Evolutionary conservation across 1,284 basidiomycete species (phyloP).

Genomic region (Ganoderma sinense): DNA sequence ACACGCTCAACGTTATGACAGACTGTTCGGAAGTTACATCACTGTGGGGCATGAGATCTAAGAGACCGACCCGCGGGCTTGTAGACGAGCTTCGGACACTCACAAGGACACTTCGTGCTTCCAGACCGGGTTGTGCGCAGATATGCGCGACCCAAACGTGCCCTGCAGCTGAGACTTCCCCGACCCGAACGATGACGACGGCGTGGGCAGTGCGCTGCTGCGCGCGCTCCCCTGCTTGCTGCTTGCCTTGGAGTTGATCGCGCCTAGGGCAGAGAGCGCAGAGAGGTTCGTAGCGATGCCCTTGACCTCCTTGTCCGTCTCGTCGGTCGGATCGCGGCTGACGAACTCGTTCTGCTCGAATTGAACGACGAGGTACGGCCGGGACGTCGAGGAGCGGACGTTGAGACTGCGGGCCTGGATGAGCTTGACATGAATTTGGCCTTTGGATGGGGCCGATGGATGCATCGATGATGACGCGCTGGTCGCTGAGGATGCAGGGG

Average conservation of each 20-base stretch:
- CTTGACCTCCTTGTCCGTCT: slow-evolving; percentile 87
- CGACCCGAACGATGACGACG: slow-evolving; percentile 51
- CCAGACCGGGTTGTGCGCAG: slow-evolving; percentile 94
- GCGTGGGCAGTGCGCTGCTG: slow-evolving; percentile 43
- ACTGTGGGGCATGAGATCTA: slow-evolving; percentile 51
- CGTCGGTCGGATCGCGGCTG: slow-evolving; percentile 88
- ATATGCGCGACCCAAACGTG: slow-evolving; percentile 66
- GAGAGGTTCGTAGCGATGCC: slow-evolving; percentile 75
- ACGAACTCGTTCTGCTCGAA: slow-evolving; percentile 99
- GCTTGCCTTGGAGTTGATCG: slow-evolving; percentile 68
- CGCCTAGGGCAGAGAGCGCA: slow-evolving; percentile 73
- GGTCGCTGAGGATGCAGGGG: slow-evolving; percentile 26
- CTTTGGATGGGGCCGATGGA: slow-evolving; percentile 58
- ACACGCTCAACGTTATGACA: slow-evolving; percentile 90
- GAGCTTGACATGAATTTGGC: slow-evolving; percentile 94
- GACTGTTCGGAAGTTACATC: slow-evolving; percentile 95
- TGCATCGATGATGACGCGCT: slow-evolving; percentile 31
- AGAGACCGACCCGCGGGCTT: slow-evolving; percentile 15
- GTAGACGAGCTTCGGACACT: slow-evolving; percentile 44
- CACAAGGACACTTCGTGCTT: slow-evolving; percentile 98
- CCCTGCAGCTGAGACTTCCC: slow-evolving; percentile 42
- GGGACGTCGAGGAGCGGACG: slow-evolving; percentile 68
- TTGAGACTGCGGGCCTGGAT: slow-evolving; percentile 91
- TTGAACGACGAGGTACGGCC: slow-evolving; percentile 96
- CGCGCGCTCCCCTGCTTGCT: slow-evolving; percentile 27